Conservation (phyloP, 2,329 filamentous ascomycete genomes). For the Lachnellula suecica region DNA sequence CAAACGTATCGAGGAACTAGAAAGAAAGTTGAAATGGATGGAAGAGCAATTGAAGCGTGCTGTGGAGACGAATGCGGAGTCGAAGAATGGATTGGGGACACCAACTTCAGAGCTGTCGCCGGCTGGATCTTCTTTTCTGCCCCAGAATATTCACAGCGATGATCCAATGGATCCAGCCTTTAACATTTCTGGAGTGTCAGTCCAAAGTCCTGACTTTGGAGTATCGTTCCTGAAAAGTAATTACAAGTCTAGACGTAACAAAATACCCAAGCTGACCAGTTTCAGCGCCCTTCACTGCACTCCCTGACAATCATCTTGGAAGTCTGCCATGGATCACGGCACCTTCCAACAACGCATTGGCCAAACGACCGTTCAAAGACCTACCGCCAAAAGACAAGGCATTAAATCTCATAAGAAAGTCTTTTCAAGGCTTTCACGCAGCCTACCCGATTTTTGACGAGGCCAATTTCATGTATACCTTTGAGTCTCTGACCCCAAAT, state of each 20-base stretch:
- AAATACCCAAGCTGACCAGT: too few relatives aligned
- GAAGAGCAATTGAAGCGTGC: constrained; percentile 18
- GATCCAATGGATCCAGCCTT: not conserved
- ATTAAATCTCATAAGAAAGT: constrained; percentile 13
- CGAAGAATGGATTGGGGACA: too few relatives aligned
- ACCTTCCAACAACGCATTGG: too few relatives aligned
- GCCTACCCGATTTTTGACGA: constrained; percentile 18
- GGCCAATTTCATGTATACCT: constrained; percentile 13
- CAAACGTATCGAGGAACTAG: constrained; percentile 19
- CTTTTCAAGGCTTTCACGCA: constrained; percentile 14
- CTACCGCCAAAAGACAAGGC: constrained; percentile 13
- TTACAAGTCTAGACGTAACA: constrained; percentile 6
- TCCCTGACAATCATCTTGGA: too few relatives aligned
- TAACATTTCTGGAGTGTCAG: not conserved
- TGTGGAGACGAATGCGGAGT: too few relatives aligned
- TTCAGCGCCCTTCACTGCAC: too few relatives aligned
- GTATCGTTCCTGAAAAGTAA: constrained; percentile 3
- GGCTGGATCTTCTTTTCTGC: too few relatives aligned
- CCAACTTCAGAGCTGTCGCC: not conserved
- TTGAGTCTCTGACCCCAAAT: constrained; percentile 9
- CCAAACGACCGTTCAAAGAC: too few relatives aligned
- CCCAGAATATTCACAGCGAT: too few relatives aligned
- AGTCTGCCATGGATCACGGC: too few relatives aligned
- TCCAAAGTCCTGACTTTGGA: too few relatives aligned
- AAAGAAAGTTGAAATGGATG: constrained; percentile 20